Percentiles rank a stretch among this genome's conserved stretches.
These are phyloP conservation scores for Anethum foeniculum DNA, from an alignment of 140 eudicot genomes.

Conservation along the genomic window DNA sequence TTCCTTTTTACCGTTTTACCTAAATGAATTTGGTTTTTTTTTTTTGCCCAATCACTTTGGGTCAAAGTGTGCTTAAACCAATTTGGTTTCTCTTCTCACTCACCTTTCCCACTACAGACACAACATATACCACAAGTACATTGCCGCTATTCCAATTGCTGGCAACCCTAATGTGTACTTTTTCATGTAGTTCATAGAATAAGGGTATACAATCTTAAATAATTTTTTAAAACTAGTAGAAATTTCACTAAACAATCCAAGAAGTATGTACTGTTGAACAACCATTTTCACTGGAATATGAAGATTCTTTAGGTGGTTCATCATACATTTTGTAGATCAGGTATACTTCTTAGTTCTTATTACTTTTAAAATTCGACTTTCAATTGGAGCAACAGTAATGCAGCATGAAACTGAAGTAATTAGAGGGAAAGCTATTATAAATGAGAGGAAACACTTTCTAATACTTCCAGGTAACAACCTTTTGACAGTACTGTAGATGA, in stretches of 20 bases:
- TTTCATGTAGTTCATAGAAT: constrained; percentile 12
- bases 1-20: background rate
- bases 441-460: background rate
- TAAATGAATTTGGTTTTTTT: constrained; percentile 16
- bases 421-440: background rate
- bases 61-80: constrained; percentile 36
- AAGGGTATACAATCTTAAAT: constrained; percentile 10
- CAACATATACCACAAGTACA: no score
- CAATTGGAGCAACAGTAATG: background rate
- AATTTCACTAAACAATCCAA: constrained; percentile 8
- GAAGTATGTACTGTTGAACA: background rate
- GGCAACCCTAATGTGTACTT: constrained; percentile 2
- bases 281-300: background rate
- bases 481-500: background rate
- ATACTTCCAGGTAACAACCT: background rate
- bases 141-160: constrained; percentile 23
- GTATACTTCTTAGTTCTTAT: background rate
- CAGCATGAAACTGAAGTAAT: background rate
- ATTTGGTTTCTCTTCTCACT: constrained; percentile 19
- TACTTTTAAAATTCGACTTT: background rate
- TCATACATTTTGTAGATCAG: background rate
- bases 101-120: background rate
- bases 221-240: constrained; percentile 1
- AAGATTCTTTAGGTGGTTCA: background rate
- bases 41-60: constrained; percentile 9